Base-by-base conservation (phyloP, 345 rosid genomes). In the Salix purpurea region DNA sequence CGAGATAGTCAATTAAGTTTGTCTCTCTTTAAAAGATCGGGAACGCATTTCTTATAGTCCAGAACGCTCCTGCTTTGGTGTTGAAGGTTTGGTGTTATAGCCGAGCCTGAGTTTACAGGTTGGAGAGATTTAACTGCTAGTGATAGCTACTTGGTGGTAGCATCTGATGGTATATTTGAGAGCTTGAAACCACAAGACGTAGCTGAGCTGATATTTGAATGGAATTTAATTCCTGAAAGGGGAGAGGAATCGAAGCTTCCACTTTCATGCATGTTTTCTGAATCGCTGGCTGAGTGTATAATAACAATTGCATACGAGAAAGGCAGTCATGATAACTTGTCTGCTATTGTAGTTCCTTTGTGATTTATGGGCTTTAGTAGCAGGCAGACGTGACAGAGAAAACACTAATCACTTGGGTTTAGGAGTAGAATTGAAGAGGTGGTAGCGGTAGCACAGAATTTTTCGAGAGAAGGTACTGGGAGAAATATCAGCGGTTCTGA, bases 161-260 rank as follows among this genome's bases (percentile, higher is more conserved):
- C 84, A 44, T 81, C 84, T 10, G 84, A 84, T 50, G 83, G 86
- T 7, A 75, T 81, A n/a, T 81, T 84, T 73, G 86, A 84, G 62
- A 79, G 80, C 42, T 69, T 77, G 79, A 60, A 74, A 21, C 26
- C 46, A 16, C 26, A 74, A 16, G 81, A 77, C 32, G 39, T 77
- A 48, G 14, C 50, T 78, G 77, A 68, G 39, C 76, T 71, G 5
- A 60, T 82, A 37, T 26, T 19, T 23, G 28, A 71, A 58, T 74
- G 78, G 76, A 60, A 70, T 65, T 69, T 19, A 18, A 23, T 21
- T 36, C 28, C n/a, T 39, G 37, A 50, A 68, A 61, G 69, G 39
- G 21, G 42, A 2, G 7, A 40, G 36, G 50, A 21, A 6, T 58
- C 60, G 9, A n/a, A 70, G 21, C 8, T 60, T 23, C 26, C 71